Base-by-base conservation (phyloP, 2,329 filamentous ascomycete genomes). In the Fusarium sulawesiense region DNA sequence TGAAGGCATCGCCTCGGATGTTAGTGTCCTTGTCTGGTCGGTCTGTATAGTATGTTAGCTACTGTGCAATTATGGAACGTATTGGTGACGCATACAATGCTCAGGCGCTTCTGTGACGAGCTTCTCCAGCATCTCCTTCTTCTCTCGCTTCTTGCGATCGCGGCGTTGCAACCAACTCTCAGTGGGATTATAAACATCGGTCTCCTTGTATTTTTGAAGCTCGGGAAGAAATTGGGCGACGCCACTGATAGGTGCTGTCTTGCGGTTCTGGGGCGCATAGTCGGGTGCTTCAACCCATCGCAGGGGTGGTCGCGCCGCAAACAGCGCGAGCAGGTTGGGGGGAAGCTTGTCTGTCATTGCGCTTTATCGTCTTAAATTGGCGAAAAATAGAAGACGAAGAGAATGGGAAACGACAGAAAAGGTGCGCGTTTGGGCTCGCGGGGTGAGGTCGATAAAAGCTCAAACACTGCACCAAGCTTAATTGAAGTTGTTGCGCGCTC, bases 281-380 rank as follows among this genome's bases (percentile, higher is more conserved):
- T 98, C 95, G 74, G 87, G 86, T 9, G 94, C 93, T 65, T 92
- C 91, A 65, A 97, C 89, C 87, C 93, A 98, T 81, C 94, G 92
- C 78, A 98, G 84, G 64, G 95, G 92, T 75, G 96, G 96, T 64
- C 96, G 93, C 78, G 96, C 93, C 82, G 95, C 93, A 84, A 99
- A 99, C 73, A 98, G 93, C 82, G 93, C 92, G 76, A 98, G 87
- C 64, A 98, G 88, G 79, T 97, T 95, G 59, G 92, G 93, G 62
- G 96, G 95, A 21, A 99, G 91, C 83, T 97, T 96, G 86, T 98
- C 95, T 53, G 96, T 98, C 96, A 98, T 99, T 68, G 56, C 47
- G 75, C 84, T 75, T 57, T 68, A 53, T 61, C 70, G 23, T 56
- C 41, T 64, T 46, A 27, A 41, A 42, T n/a, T 44, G 25, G 30